These are phyloP conservation scores for Scheffersomyces amazonensis DNA, from an alignment of 805 yeast genomes.

Conservation along the genomic window DNA sequence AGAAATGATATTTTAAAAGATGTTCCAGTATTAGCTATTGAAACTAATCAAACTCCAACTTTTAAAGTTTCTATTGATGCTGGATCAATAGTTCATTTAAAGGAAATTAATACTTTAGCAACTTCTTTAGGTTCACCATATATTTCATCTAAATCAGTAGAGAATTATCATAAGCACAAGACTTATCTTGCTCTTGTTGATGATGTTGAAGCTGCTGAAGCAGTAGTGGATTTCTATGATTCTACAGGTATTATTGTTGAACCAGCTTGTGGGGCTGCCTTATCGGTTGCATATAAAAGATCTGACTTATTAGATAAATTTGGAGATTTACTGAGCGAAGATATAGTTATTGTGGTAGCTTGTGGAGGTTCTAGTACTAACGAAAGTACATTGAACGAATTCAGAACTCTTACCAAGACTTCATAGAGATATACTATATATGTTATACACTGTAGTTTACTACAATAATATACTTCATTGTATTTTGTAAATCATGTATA, in stretches of 20 bases:
- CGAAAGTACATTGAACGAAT: slow-evolving; percentile 4
- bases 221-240: slow-evolving; percentile 20
- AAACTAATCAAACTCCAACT: slow-evolving; percentile 23
- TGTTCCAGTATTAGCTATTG: slow-evolving; percentile 25
- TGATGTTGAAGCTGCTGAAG: slow-evolving; percentile 23
- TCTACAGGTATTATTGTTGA: slow-evolving; percentile 19
- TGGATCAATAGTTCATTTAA: slow-evolving; percentile 15
- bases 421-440: too few species aligned
- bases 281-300: slow-evolving; percentile 12
- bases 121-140: slow-evolving; percentile 29
- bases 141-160: slow-evolving; percentile 16
- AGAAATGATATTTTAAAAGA: slow-evolving; percentile 9
- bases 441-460: too few species aligned
- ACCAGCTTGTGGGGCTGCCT: slow-evolving; percentile 34
- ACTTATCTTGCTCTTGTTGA: slow-evolving; percentile 16
- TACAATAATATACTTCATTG: too few species aligned
- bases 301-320: slow-evolving; percentile 12
- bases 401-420: slow-evolving; percentile 4
- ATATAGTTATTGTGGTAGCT: slow-evolving; percentile 22
- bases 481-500: too few species aligned
- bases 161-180: slow-evolving; percentile 12
- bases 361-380: slow-evolving; percentile 27
- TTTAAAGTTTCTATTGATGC: slow-evolving; percentile 18
- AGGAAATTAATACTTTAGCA: slow-evolving; percentile 19
- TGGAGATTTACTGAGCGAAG: slow-evolving; percentile 11